Evolutionary conservation across 352 stramenopile species (phyloP).

Genomic region (Pythium aquatile): DNA sequence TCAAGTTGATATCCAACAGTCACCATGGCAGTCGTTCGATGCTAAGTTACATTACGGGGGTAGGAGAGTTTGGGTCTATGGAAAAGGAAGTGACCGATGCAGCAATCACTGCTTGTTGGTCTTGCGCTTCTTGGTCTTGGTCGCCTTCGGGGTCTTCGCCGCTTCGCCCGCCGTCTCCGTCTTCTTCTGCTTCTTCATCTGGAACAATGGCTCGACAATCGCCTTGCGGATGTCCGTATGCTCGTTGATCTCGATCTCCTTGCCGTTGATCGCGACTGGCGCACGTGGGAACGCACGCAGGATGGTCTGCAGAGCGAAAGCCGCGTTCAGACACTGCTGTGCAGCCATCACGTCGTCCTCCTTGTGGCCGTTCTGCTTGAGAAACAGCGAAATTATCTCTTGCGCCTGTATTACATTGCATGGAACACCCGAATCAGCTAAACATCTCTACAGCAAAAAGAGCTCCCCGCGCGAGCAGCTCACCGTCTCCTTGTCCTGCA

Average conservation of each 20-base stretch:
- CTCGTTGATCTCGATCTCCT: slow-evolving; percentile 44
- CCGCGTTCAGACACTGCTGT: slow-evolving; percentile 76
- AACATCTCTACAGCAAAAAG: not conserved
- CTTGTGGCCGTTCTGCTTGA: slow-evolving; percentile 56
- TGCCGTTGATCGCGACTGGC: slow-evolving; percentile 47
- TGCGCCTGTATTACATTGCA: slow-evolving; percentile 24
- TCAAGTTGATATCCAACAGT: slow-evolving; percentile 15
- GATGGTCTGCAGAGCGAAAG: slow-evolving; percentile 77
- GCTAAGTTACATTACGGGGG: slow-evolving; percentile 1
- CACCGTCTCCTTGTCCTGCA: slow-evolving; percentile 50
- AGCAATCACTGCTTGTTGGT: slow-evolving; percentile 13
- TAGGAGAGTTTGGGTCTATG: not conserved
- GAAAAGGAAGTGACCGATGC: not conserved
- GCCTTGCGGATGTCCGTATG: slow-evolving; percentile 35
- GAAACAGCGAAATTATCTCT: slow-evolving; percentile 51
- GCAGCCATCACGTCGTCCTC: slow-evolving; percentile 34
- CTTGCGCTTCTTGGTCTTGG: slow-evolving; percentile 28
- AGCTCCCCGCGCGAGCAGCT: not conserved
- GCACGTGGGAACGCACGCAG: slow-evolving; percentile 60
- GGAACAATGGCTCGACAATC: slow-evolving; percentile 40
- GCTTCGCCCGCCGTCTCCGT: slow-evolving; percentile 9
- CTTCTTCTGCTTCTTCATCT: slow-evolving; percentile 38
- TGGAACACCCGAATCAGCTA: not conserved
- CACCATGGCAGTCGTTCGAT: not conserved
- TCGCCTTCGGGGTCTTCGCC: slow-evolving; percentile 23